These are phyloP conservation scores for Lactarius deliciosus DNA, from an alignment of 768 basidiomycete species.

Conservation along the genomic window DNA sequence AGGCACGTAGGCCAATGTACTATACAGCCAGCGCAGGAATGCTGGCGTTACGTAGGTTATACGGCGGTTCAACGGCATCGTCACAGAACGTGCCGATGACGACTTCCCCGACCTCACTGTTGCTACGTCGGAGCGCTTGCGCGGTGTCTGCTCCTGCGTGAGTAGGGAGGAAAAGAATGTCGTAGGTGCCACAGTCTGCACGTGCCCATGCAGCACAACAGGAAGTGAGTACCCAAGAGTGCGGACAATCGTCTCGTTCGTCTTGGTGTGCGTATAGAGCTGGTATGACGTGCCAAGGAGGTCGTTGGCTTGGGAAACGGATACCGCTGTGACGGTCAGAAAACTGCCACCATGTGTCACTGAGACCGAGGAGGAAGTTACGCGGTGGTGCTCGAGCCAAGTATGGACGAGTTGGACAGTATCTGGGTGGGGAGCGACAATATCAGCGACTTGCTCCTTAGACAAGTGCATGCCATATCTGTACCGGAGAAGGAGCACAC, in stretches of 20 bases:
- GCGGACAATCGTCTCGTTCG: not conserved
- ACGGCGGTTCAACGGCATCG: too few species aligned
- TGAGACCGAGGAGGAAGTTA: not conserved
- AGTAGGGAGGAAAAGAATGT: not conserved
- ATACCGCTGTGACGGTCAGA: not conserved
- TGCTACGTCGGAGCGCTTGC: too few species aligned
- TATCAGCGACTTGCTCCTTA: not conserved
- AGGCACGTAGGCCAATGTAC: not conserved
- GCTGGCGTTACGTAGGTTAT: not conserved
- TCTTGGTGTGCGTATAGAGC: not conserved
- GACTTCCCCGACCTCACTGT: too few species aligned
- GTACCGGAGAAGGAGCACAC: not conserved
- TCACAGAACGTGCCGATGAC: too few species aligned
- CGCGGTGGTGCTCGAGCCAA: not conserved
- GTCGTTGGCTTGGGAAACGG: not conserved
- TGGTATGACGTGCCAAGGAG: not conserved
- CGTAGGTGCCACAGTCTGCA: too few species aligned
- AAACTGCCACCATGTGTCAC: not conserved
- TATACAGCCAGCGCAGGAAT: not conserved
- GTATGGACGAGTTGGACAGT: not conserved
- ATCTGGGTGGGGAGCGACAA: not conserved
- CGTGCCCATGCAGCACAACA: too few species aligned
- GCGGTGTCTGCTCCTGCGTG: not conserved
- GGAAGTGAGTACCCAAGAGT: not conserved
- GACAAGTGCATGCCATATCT: not conserved